A percentile compares a stretch with the other conserved stretches of the same genome.
These are phyloP conservation scores for Bryum argenteum DNA, from an alignment of 225 moss, liverwort and hornwort genomes.

Conservation along the genomic window DNA sequence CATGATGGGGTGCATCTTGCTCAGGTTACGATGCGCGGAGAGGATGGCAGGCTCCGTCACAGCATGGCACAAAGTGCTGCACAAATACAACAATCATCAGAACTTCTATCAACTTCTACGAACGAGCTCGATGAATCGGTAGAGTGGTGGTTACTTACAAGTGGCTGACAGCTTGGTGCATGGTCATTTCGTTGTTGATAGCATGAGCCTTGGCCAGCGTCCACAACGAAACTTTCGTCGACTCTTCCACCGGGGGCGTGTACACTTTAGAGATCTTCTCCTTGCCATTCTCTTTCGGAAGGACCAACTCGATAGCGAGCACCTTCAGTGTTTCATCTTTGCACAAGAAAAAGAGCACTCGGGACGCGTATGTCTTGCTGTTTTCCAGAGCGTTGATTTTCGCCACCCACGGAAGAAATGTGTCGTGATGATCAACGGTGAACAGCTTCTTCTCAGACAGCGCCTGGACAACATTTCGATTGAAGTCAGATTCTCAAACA, in stretches of 20 bases:
- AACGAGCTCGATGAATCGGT: no score
- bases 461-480: constrained; percentile 28
- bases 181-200: constrained; percentile 48
- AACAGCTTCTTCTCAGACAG: constrained; percentile 48
- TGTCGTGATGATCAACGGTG: constrained; percentile 44
- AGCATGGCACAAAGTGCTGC: constrained; percentile 50
- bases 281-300: constrained; percentile 11
- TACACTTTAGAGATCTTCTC: constrained; percentile 29
- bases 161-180: constrained; percentile 54
- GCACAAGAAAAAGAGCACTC: constrained; percentile 54
- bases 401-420: constrained; percentile 56
- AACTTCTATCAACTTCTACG: no score
- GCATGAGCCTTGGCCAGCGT: constrained; percentile 56
- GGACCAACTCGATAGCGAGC: constrained; percentile 66
- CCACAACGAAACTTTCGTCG: constrained; percentile 38
- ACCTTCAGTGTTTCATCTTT: constrained; percentile 49
- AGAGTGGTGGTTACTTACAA: constrained; percentile 59
- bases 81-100: neutral
- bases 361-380: constrained; percentile 49
- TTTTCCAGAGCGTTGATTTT: constrained; percentile 39
- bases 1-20: constrained; percentile 60
- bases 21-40: constrained; percentile 49
- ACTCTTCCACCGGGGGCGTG: constrained; percentile 32
- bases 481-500: no score
- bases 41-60: constrained; percentile 52